Evolutionary conservation across 148 eudicot species (phyloP), one percentile per base, ranked within the genome.

Genomic region (Arbutus unedo): DNA sequence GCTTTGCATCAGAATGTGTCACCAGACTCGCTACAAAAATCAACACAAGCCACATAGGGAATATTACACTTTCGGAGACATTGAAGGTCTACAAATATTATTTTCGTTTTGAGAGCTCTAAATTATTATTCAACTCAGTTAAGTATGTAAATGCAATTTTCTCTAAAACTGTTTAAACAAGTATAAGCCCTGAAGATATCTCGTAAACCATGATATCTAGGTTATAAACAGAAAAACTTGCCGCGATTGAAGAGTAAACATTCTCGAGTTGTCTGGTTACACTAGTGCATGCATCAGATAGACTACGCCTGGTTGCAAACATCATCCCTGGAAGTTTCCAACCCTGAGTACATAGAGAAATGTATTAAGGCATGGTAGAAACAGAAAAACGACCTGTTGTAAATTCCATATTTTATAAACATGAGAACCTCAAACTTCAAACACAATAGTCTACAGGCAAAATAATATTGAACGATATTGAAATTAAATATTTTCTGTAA

Each of bases 281-380:
- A 84, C 90, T 51, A 48, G 85, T 60, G 81, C 94, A 88, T 54
- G 99, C 98, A 89, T 94, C 97, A 56, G 90, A 84, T 77, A 96
- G 84, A 82, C 94, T 82, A 23, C 98, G 98, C 87, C 79, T 92
- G 43, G 98, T 94, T 56, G 96, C 98, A 86, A 94, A 93, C 93
- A 91, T 93, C 87, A 93, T 86, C 81, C 92, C 93, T 77, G 97
- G 88, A 85, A 96, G 89, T 79, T 87, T 93, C 97, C 97, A 96
- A 31, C 99, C 99, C 99, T 96, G 88, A 79, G 74, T 85, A 84
- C 76, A 82, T n/a, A 76, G n/a, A 43, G 47, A 78, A 77, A 57
- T 67, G 45, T 16, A 79, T 67, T 67, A 16, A 41, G 57, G 62
- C 10, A 60, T 43, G 38, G 41, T 14, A 80, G 54, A 47, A 47